phyloP scores from a whole-genome alignment of 495 filamentous ascomycete species.

The Hypoxylon cercidicola region DNA sequence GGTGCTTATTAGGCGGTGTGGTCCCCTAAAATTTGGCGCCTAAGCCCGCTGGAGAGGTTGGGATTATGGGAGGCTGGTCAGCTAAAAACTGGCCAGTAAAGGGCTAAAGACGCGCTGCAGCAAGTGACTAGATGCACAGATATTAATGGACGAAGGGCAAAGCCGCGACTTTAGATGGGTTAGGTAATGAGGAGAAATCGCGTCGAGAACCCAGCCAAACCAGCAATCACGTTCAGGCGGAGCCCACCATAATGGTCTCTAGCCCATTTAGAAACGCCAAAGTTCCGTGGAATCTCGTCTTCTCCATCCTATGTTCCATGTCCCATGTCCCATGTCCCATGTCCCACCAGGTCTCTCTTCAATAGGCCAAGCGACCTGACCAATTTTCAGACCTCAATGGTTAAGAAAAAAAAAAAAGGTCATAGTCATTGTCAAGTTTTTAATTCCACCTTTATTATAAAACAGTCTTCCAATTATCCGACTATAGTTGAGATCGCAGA shows the following conservation, averaged over 20 bases:
- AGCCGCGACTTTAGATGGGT: slow-evolving; percentile 21
- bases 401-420: slow-evolving; percentile 10
- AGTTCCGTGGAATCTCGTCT: slow-evolving; percentile 5
- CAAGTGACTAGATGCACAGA: slow-evolving; percentile 17
- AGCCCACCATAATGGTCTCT: slow-evolving; percentile 12
- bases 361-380: slow-evolving; percentile 25
- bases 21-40: slow-evolving; percentile 10
- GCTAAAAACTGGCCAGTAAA: not conserved
- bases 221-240: slow-evolving; percentile 31
- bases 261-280: slow-evolving; percentile 16
- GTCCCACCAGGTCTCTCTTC: slow-evolving; percentile 18
- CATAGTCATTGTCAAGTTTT: slow-evolving; percentile 5
- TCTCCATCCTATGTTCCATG: not conserved
- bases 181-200: slow-evolving; percentile 36
- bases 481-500: not conserved
- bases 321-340: too few relatives aligned
- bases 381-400: slow-evolving; percentile 19
- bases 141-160: not conserved
- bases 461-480: not conserved
- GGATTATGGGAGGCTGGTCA: slow-evolving; percentile 28
- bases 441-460: not conserved
- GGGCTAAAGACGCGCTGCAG: slow-evolving; percentile 25
- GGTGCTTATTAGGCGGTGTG: slow-evolving; percentile 5
- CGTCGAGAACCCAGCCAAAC: slow-evolving; percentile 27
- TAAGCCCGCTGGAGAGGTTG: slow-evolving; percentile 5